These are phyloP conservation scores for Erythrophleum ivorense DNA, from an alignment of 331 rosid genomes.

Conservation along the genomic window DNA sequence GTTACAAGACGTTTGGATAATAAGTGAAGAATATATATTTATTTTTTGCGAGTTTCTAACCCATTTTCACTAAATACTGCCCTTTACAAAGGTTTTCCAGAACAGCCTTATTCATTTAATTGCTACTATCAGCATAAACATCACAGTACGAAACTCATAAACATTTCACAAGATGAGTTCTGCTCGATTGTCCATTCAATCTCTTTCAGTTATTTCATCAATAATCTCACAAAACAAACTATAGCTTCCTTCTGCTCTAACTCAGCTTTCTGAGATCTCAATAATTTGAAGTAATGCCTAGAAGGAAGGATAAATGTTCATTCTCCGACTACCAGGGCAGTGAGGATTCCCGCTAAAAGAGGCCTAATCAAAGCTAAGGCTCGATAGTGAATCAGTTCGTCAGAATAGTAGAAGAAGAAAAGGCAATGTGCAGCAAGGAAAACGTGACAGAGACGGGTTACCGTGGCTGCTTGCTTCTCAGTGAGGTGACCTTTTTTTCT, in stretches of 20 bases:
- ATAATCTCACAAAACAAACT: constrained; percentile 8
- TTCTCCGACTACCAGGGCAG: background rate
- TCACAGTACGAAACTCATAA: background rate
- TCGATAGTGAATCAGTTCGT: background rate
- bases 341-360: background rate
- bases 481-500: constrained; percentile 55
- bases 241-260: background rate
- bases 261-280: background rate
- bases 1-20: background rate
- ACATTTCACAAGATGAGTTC: background rate
- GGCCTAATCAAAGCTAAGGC: constrained; percentile 9
- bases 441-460: constrained; percentile 22
- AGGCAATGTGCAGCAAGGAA: background rate
- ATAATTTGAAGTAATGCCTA: background rate
- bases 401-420: background rate
- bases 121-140: constrained; percentile 24
- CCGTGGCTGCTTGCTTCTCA: constrained; percentile 86
- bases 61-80: background rate
- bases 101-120: background rate
- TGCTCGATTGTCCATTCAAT: background rate
- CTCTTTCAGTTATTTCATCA: background rate
- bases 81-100: background rate
- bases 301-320: constrained; percentile 23
- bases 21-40: background rate
- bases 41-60: background rate